Base-by-base conservation (phyloP, 805 yeast species). In the Candida hungchunana region DNA sequence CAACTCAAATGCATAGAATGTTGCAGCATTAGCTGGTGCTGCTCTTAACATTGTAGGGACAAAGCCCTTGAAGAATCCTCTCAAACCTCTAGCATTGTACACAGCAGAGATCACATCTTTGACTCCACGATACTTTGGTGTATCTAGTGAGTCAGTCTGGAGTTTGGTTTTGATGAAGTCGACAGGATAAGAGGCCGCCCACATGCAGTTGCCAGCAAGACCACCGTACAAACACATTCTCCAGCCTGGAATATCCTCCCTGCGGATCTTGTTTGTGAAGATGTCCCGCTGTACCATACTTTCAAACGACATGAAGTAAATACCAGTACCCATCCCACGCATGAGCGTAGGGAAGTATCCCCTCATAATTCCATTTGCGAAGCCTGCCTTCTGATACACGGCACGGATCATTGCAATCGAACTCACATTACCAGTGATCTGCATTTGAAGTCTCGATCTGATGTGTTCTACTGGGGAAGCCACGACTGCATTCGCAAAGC, bases 21-120 rank as follows among this genome's bases (percentile, higher is more conserved):
- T 93, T 20, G 94, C 95, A 29, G 96, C 98, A 58, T 93, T 93
- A 5, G 95, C 98, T 1, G 98, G 98, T 3, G 96, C 95, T 32
- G 98, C 97, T 63, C 98, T 82, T 46, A 93, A 64, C 49, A 93
- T 76, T 0, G 97, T 89, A 24, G 98, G 97, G 13, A 79, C 62
- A 57, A 93, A 89, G 2, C 98, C 98, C 62, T 80, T 81, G 63
- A 84, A 84, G 53, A 90, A 82, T 0, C 95, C 95, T 43, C 67
- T 67, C 13, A 77, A 39, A 17, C 97, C 97, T 33, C 69, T 66
- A n/a, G 70, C 68, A 29, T 57, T 59, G 54, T 60, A 71, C 16
- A 86, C 69, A 38, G 73, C 70, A 37, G 59, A 69, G 14, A 75
- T 63, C 18, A 87, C 94, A 39, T 73, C 73, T 11, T 71, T 31